Evolutionary conservation across 108 stramenopile genomes (phyloP).

Genomic region (Cylindrotheca closterium): DNA sequence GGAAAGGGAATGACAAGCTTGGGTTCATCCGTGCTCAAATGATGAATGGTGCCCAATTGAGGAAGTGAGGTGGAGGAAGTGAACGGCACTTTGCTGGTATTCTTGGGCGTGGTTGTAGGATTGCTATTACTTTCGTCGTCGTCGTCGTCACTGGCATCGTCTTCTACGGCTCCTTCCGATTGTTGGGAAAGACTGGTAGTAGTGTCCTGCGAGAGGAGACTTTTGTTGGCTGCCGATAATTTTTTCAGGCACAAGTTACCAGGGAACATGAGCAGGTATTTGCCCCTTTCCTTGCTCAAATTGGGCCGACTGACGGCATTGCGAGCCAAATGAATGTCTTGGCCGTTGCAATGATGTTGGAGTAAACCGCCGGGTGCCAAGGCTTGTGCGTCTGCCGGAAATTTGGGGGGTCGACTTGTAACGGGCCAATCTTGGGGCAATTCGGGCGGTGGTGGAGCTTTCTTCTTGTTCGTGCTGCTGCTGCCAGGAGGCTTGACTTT

Average conservation of each 20-base stretch:
- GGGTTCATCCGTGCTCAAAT: slow-evolving; percentile 27
- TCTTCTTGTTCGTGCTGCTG: not conserved
- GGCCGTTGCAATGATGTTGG: slow-evolving; percentile 31
- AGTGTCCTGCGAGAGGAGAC: not conserved
- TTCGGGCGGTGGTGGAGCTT: not conserved
- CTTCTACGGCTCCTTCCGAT: slow-evolving; percentile 1
- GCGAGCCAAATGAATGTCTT: slow-evolving; percentile 36
- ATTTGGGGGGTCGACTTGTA: slow-evolving; percentile 5
- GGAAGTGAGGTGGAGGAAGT: not conserved
- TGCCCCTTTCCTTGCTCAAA: slow-evolving; percentile 36
- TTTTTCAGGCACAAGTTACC: slow-evolving; percentile 30
- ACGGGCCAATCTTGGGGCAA: slow-evolving; percentile 32
- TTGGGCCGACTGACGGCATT: slow-evolving; percentile 24
- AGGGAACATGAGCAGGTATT: slow-evolving; percentile 36
- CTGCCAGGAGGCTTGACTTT: not conserved
- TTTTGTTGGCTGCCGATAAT: not conserved
- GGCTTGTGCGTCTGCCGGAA: slow-evolving; percentile 20
- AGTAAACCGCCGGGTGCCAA: slow-evolving; percentile 35
- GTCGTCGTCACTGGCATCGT: not conserved
- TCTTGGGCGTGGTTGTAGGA: slow-evolving; percentile 23
- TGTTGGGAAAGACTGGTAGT: not conserved
- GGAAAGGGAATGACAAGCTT: slow-evolving; percentile 36
- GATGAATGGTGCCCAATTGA: slow-evolving; percentile 40
- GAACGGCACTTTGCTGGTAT: slow-evolving; percentile 21
- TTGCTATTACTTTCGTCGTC: slow-evolving; percentile 1